Evolutionary conservation across 1,284 basidiomycete species (phyloP), one percentile per base, ranked within the genome.

Genomic region (Ceratobasidium papillatum): DNA sequence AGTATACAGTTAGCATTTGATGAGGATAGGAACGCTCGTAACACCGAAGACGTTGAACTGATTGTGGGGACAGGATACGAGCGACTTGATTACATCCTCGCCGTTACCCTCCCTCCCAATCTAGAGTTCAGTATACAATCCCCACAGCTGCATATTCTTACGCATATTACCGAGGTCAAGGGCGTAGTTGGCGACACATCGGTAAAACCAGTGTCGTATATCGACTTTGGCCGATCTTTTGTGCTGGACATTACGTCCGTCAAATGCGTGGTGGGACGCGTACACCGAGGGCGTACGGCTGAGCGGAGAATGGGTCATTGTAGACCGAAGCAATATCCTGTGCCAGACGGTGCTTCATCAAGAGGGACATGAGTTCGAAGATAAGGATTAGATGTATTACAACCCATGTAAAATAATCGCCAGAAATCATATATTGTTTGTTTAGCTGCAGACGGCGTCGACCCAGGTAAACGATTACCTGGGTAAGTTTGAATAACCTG

Each of bases 1-100:
- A 41, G 5, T 41, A 41, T 41, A 14, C 38, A 41, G 82, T 83
- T 82, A 71, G 76, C 80, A 34, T 75, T 78, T n/a, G 63, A 78
- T 34, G 78, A 80, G 25, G 81, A 83, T 73, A 74, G 68, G 11
- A 74, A 81, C 72, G 78, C 76, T 2, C 65, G 75, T 12, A 41
- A 41, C 51, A 75, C 11, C 63, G 19, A 11, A 27, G 43, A 49
- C 17, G 69, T 78, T 17, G 74, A 45, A 4, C 71, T 63, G 45
- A 68, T 68, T 8, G 45, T 25, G 2, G 27, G 73, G 32, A 73
- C 41, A 3, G 78, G 77, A 63, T 80, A 78, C 74, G 78, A 79
- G 2, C 79, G 79, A 66, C 76, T 81, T 19, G 71, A 77, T 45
- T 64, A 77, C 54, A 76, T 81, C 38, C 32, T 62, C 36, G 59